Base-by-base conservation (phyloP, 2,329 filamentous ascomycete species). In the Alternaria arborescens region DNA sequence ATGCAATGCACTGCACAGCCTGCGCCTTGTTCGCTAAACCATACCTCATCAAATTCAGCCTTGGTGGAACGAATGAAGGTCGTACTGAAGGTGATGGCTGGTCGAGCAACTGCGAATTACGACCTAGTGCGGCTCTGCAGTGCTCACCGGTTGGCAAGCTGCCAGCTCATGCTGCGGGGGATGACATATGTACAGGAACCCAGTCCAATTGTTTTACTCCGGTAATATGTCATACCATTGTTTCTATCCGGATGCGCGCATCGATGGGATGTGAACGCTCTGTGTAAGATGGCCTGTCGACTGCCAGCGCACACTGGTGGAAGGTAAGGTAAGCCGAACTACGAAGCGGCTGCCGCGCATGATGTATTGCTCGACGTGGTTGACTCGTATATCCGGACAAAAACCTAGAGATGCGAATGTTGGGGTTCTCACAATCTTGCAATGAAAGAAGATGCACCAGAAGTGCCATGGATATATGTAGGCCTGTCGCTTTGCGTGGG, bases 1-100 rank as follows among this genome's bases (percentile, higher is more conserved):
- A 54, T 61, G 58, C 55, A 51, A 64, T 68, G 73, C 69, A 72
- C 72, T 68, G 73, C 69, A 72, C 72, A 71, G 65, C 70, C 73
- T 77, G 67, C 72, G 75, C 75, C 75, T 70, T 71, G 62, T 62
- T 73, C 71, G 71, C 73, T 71, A 71, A 65, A 58, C 61, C 54
- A 50, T 43, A 58, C 52, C 55, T 66, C 55, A 67, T 67, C 65
- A 68, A 68, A 62, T 53, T 60, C 62, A 48, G 70, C 62, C 40
- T 64, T 64, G 52, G 59, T 58, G 58, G 65, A 61, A 63, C 64
- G 58, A 66, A 65, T 68, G 34, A 42, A 54, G 58, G 65, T 70
- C 50, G 65, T 62, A 70, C 61, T 55, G 44, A 52, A 58, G 60
- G 58, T 52, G 61, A 64, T 51, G 47, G 54, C 58, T 50, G 42